Conservation (phyloP, 169 alveolate species). For the Hepatocystis sp. region DNA sequence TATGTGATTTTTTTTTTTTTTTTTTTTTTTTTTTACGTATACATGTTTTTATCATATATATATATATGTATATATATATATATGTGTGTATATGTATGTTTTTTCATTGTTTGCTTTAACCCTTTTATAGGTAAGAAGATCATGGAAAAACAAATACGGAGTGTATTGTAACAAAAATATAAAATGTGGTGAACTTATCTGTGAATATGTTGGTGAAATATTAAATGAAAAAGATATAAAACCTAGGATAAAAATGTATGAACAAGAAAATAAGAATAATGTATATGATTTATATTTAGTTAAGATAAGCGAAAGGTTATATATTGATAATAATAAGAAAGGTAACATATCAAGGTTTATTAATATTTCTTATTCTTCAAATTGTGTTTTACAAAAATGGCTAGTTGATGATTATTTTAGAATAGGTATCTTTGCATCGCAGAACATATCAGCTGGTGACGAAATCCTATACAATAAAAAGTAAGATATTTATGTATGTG, state of each 20-base stretch:
- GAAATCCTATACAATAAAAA: constrained; percentile 97
- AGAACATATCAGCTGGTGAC: constrained; percentile 94
- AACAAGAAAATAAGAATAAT: constrained; percentile 77
- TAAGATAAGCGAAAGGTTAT: constrained; percentile 90
- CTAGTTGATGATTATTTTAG: constrained; percentile 95
- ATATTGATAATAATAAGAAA: constrained; percentile 96
- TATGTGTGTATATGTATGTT: background rate
- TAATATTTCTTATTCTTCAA: constrained; percentile 99
- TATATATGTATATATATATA: too few species aligned
- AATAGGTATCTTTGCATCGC: constrained; percentile 96
- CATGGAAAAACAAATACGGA: constrained; percentile 87
- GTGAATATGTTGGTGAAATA: constrained; percentile 91
- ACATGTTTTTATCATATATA: background rate
- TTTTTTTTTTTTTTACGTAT: background rate
- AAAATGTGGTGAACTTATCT: constrained; percentile 83
- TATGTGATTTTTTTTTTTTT: background rate
- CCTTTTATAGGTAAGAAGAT: constrained; percentile 39
- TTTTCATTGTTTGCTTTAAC: background rate
- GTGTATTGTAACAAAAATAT: constrained; percentile 84
- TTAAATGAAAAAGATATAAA: constrained; percentile 81
- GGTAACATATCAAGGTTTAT: constrained; percentile 97
- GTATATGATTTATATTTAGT: constrained; percentile 89
- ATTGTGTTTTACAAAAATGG: constrained; percentile 96
- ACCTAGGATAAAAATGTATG: constrained; percentile 8
- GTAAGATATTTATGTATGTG: too few species aligned